Evolutionary conservation across 2,329 filamentous ascomycete genomes (phyloP), one percentile per base, ranked within the genome.

Genomic region (Boeremia lycopersici): DNA sequence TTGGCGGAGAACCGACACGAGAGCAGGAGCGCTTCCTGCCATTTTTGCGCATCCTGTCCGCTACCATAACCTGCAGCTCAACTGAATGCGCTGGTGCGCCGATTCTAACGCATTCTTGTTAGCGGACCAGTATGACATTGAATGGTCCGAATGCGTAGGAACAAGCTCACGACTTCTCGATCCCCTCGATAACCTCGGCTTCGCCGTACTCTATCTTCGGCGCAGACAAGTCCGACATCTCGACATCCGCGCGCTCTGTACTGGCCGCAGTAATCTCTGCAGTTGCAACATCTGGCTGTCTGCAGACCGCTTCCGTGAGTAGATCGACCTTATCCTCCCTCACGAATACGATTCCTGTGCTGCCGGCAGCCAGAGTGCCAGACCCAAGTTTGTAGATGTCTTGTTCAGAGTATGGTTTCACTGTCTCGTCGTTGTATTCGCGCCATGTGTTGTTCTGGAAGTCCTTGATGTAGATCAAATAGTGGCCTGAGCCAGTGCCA

Each of bases 391-490:
- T 80, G 60, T 95, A 87, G 35, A 96, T 90, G 44, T 88, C 84
- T 13, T 73, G 61, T 7, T 90, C 83, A 12, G 80, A 78, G 25
- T 86, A 83, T 60, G 90, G 86, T 2, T 85, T 87, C 23, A 99
- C 92, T 13, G 82, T 83, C 48, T 89, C 88, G 68, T 99, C 95
- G 71, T 99, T 99, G 80, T 97, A 99, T 69, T 90, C 91, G 53
- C 92, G 88, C 93, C 95, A 99, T 17, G 93, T 80, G 31, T 86
- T 78, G 41, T 86, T 84, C 61, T 88, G 84, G 73, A 96, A 96
- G 77, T 98, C 95, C 69, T 87, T 90, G 60, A 99, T 96, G 83
- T 93, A 97, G 39, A 97, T 91, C 88, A 91, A 97, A 77, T 98
- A 99, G 74, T 99, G 95, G 0, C 95, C 95, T 28, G 83, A 82